Evolutionary conservation across 768 basidiomycete genomes (phyloP).

Genomic region (Omphalotus guepiniiformis): DNA sequence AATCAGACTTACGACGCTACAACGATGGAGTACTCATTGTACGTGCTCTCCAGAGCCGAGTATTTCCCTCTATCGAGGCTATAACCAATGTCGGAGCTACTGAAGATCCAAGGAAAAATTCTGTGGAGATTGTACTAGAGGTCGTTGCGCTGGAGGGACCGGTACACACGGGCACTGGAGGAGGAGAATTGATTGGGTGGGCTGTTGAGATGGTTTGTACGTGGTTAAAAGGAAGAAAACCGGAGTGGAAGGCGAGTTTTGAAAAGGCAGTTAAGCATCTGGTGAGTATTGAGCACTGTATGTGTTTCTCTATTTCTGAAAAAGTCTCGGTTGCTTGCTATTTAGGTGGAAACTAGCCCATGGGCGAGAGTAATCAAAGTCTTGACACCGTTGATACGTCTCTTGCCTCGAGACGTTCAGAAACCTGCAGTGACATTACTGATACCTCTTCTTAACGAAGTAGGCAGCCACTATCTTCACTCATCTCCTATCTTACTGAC

Average conservation of each 20-base stretch:
- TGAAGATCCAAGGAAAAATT: slow-evolving; percentile 32
- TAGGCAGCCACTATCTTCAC: slow-evolving; percentile 26
- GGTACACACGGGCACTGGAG: slow-evolving; percentile 13
- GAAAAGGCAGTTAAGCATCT: slow-evolving; percentile 36
- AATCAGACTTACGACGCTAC: neutral
- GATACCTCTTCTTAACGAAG: slow-evolving; percentile 48
- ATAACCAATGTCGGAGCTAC: slow-evolving; percentile 25
- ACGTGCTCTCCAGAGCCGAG: slow-evolving; percentile 36
- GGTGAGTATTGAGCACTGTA: too few species aligned
- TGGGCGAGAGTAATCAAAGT: slow-evolving; percentile 41
- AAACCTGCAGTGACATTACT: slow-evolving; percentile 33
- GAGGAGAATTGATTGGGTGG: slow-evolving; percentile 25
- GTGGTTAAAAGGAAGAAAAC: slow-evolving; percentile 36
- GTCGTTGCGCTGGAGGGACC: slow-evolving; percentile 20
- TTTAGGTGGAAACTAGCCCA: slow-evolving; percentile 32
- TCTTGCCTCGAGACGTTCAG: slow-evolving; percentile 45
- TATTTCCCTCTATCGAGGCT: slow-evolving; percentile 45
- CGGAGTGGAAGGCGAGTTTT: slow-evolving; percentile 38
- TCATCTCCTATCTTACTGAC: neutral
- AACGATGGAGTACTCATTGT: slow-evolving; percentile 30
- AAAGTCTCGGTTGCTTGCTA: slow-evolving; percentile 1
- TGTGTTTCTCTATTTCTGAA: neutral
- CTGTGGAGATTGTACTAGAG: slow-evolving; percentile 42
- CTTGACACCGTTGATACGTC: slow-evolving; percentile 37
- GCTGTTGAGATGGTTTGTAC: slow-evolving; percentile 24